Evolutionary conservation across 2,329 filamentous ascomycete species (phyloP).

Genomic region (Ceratocystis variospora): DNA sequence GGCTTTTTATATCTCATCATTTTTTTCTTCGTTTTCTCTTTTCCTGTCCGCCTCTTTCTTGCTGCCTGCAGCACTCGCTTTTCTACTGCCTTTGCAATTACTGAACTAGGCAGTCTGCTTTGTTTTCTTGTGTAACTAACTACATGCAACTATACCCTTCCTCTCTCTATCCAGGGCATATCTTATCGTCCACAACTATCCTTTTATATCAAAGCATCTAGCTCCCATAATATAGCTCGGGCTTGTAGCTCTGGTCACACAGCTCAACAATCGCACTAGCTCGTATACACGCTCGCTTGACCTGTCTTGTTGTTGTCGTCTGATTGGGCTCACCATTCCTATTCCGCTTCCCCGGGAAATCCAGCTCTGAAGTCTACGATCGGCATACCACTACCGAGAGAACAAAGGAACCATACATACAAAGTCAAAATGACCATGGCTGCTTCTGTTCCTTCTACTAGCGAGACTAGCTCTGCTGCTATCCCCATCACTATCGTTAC

Average conservation of each 20-base stretch:
- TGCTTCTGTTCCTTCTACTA: neutral
- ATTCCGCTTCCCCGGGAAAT: constrained; percentile 14
- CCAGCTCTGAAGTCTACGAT: neutral
- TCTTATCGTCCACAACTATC: neutral
- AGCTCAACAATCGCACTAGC: neutral
- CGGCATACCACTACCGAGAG: neutral
- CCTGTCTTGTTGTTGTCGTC: neutral
- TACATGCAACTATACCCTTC: neutral
- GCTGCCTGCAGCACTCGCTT: neutral
- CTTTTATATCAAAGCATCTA: neutral
- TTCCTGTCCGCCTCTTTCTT: neutral
- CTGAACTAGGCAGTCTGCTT: neutral
- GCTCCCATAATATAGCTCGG: neutral
- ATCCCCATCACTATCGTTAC: constrained; percentile 92
- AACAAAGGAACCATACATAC: neutral
- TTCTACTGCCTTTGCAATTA: neutral
- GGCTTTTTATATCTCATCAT: neutral
- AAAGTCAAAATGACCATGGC: neutral
- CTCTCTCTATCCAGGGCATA: neutral
- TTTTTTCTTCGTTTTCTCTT: constrained; percentile 5
- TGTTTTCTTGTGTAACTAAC: neutral
- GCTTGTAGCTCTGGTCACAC: neutral
- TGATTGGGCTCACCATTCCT: neutral
- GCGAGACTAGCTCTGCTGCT: constrained; percentile 29
- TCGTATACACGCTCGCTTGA: constrained; percentile 1